Evolutionary conservation across 768 basidiomycete species (phyloP).

Genomic region (Tricholoma hemisulphureum): DNA sequence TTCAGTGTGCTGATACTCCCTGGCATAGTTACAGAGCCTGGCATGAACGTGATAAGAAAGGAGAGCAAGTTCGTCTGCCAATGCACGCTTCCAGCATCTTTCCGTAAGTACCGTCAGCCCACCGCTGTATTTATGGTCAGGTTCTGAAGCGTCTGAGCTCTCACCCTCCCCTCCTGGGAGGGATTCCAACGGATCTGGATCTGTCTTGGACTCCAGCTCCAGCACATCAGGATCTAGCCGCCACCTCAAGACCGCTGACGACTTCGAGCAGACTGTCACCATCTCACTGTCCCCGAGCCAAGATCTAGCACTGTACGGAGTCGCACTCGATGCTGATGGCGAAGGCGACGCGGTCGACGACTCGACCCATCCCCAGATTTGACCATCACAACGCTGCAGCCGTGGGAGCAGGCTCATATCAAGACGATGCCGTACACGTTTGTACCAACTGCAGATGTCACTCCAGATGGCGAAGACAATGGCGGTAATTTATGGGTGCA

Average conservation of each 20-base stretch:
- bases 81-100: no score
- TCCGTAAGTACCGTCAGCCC: no score
- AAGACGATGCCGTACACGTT: slow-evolving; percentile 2
- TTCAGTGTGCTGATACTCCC: no score
- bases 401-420: slow-evolving; percentile 20
- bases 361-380: slow-evolving; percentile 17
- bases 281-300: slow-evolving; percentile 26
- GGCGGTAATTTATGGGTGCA: slow-evolving; percentile 27
- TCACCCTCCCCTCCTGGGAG: no score
- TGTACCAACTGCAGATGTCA: not conserved
- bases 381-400: slow-evolving; percentile 19
- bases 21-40: no score
- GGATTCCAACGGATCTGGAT: no score
- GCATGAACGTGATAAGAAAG: no score
- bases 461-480: not conserved
- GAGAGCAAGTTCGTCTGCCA: no score
- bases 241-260: slow-evolving; percentile 1
- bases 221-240: slow-evolving; percentile 6
- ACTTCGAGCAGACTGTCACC: slow-evolving; percentile 15
- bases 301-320: slow-evolving; percentile 20
- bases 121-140: no score
- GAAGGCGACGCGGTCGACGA: no score
- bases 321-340: not conserved
- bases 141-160: no score
- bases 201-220: slow-evolving; percentile 5